These are phyloP conservation scores for Colletotrichum viniferum DNA, from an alignment of 2,329 filamentous ascomycete genomes.

Conservation along the genomic window DNA sequence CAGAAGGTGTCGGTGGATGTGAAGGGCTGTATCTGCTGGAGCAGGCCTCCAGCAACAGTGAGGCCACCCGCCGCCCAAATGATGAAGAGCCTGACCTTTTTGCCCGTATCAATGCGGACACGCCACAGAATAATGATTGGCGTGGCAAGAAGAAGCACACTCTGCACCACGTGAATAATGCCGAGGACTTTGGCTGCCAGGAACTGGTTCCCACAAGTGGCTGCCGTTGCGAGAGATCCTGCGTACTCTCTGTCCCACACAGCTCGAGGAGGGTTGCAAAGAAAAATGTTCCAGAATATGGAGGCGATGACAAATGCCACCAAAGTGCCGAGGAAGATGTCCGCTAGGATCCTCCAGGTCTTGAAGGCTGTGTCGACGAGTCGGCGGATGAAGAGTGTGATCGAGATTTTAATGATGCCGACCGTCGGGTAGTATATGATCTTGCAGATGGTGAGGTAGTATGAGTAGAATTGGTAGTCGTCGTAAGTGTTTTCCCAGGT, in stretches of 20 bases:
- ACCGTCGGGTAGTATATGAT: constrained; percentile 18
- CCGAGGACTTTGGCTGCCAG: constrained; percentile 26
- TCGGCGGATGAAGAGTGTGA: constrained; percentile 18
- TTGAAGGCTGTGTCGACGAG: constrained; percentile 12
- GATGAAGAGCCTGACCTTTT: constrained; percentile 30
- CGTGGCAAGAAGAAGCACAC: constrained; percentile 30
- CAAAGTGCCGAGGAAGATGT: constrained; percentile 31
- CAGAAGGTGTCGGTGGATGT: constrained; percentile 12
- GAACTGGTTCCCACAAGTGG: constrained; percentile 9
- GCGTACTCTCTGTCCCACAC: constrained; percentile 12
- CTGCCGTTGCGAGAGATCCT: not conserved
- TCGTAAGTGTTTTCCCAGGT: constrained; percentile 20
- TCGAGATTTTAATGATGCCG: constrained; percentile 20
- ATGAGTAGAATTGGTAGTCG: constrained; percentile 17
- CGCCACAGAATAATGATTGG: constrained; percentile 35
- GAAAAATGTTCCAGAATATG: constrained; percentile 28
- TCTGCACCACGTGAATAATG: constrained; percentile 35
- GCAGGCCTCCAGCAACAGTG: constrained; percentile 28
- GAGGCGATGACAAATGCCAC: constrained; percentile 28
- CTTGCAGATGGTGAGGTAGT: constrained; percentile 6
- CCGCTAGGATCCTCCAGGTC: constrained; percentile 30
- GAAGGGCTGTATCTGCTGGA: constrained; percentile 25
- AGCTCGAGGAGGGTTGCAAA: constrained; percentile 27
- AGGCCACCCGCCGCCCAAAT: constrained; percentile 33
- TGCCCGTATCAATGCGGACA: constrained; percentile 28